Evolutionary conservation across 2,329 filamentous ascomycete genomes (phyloP), one percentile per base, ranked within the genome.

Genomic region (Metarhizium guizhouense): DNA sequence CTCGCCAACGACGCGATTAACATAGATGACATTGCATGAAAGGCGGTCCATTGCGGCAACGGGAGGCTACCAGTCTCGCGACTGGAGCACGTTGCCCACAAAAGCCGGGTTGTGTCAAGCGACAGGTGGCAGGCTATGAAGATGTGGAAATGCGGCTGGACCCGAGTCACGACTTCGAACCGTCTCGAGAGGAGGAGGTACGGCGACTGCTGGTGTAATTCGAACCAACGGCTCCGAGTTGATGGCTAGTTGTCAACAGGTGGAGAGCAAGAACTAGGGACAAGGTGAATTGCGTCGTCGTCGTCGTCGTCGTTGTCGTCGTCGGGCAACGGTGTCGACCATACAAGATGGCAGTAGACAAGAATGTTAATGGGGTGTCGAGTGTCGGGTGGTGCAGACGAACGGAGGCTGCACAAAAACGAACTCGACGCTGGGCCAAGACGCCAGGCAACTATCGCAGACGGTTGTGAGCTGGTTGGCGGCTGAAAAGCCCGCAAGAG

Each of bases 1-100:
- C 58, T 75, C 68, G 61, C 70, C 71, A 59, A 80, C 75, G 58
- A 74, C 71, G 64, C 78, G 78, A 70, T 83, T 79, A 63, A 84
- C 79, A 62, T 83, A 84, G 59, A 84, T 79, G 61, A 84, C 75
- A 67, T 83, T 79, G 67, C 79, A 83, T 57, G 73, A 71, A 64
- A 77, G 74, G 66, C 73, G 74, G 68, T 83, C 80, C 81, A 84
- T 84, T 67, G 70, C 76, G 73, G 72, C 71, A 72, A 74, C 70
- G 67, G 72, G 70, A 73, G 76, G 77, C 78, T 78, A 76, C 79
- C 78, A 82, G 80, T 80, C 80, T 77, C 70, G 68, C 74, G 79
- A 82, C 79, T 74, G 79, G 77, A 78, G 74, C 78, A 75, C 77
- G 77, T 77, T 74, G 73, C 72, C 77, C 77, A 73, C 74, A 64